Evolutionary conservation across 2,329 filamentous ascomycete genomes (phyloP).

Genomic region (Aspergillus persii): DNA sequence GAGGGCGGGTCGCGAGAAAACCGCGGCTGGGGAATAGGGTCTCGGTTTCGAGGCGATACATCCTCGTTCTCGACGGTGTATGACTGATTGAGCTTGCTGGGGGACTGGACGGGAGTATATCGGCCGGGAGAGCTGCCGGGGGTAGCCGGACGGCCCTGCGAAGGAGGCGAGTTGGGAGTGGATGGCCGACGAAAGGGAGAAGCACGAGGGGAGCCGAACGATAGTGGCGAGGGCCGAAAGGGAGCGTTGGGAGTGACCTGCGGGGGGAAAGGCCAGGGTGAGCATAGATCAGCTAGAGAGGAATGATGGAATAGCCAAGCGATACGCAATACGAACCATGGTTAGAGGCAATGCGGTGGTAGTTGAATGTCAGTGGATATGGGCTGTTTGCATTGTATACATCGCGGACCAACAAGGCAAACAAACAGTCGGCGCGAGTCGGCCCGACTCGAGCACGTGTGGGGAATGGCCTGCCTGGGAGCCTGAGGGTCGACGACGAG

Average conservation of each 20-base stretch:
- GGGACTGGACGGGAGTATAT: slow-evolving; percentile 44
- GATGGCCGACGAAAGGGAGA: slow-evolving; percentile 69
- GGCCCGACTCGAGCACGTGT: not conserved
- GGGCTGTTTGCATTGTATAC: too few species aligned
- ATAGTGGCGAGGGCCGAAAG: slow-evolving; percentile 70
- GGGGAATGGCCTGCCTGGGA: not conserved
- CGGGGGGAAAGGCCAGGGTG: not conserved
- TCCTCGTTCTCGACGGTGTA: slow-evolving; percentile 45
- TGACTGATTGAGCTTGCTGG: slow-evolving; percentile 48
- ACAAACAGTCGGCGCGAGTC: not conserved
- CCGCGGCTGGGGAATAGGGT: slow-evolving; percentile 34
- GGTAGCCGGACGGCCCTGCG: slow-evolving; percentile 49
- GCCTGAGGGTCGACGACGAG: too few species aligned
- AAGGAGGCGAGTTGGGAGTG: slow-evolving; percentile 60
- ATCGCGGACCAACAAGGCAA: not conserved
- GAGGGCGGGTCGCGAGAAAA: slow-evolving; percentile 38
- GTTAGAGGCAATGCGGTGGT: not conserved
- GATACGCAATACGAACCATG: not conserved
- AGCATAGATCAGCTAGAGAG: not conserved
- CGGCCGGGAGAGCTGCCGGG: slow-evolving; percentile 48
- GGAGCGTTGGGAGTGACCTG: slow-evolving; percentile 52
- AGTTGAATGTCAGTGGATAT: too few species aligned
- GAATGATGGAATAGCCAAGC: not conserved
- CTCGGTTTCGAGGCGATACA: slow-evolving; percentile 26
- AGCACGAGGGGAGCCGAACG: slow-evolving; percentile 67